Conservation (phyloP, 352 stramenopile genomes). For the Pythium sp. region DNA sequence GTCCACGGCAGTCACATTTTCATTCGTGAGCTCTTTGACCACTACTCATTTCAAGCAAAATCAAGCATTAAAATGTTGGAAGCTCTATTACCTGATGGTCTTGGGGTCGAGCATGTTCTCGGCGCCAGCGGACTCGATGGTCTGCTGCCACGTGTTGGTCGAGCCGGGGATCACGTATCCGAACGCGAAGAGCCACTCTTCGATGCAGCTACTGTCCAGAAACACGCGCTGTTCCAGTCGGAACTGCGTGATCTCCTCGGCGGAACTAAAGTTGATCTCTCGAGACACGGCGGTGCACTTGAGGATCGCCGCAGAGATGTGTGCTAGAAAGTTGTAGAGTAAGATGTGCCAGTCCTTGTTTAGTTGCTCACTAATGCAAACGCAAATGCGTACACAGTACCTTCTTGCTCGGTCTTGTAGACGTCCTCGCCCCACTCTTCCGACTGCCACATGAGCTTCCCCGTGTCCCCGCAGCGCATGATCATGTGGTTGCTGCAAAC, state of each 20-base stretch:
- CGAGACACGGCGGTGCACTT: constrained; percentile 88
- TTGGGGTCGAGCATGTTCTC: constrained; percentile 89
- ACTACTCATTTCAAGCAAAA: too few relatives aligned
- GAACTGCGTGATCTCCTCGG: constrained; percentile 89
- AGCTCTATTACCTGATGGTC: constrained; percentile 56
- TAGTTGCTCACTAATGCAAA: too few relatives aligned
- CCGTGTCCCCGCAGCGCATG: constrained; percentile 80
- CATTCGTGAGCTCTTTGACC: not conserved
- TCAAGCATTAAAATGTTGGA: too few relatives aligned
- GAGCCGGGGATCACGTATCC: constrained; percentile 94
- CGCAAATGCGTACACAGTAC: constrained; percentile 15
- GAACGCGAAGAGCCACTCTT: constrained; percentile 96
- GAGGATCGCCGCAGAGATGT: constrained; percentile 83
- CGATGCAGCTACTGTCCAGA: constrained; percentile 85
- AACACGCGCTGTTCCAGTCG: constrained; percentile 92
- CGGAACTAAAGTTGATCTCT: constrained; percentile 94
- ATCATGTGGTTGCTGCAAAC: constrained; percentile 83
- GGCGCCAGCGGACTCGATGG: constrained; percentile 86
- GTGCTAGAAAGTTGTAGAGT: constrained; percentile 17
- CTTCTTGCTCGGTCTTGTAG: constrained; percentile 72
- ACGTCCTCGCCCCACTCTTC: constrained; percentile 78
- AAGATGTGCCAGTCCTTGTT: too few relatives aligned
- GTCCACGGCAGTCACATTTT: not conserved
- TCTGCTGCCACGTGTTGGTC: constrained; percentile 96
- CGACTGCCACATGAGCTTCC: constrained; percentile 81